Evolutionary conservation across 2,329 filamentous ascomycete species (phyloP).

Genomic region (Fusarium floridanum): DNA sequence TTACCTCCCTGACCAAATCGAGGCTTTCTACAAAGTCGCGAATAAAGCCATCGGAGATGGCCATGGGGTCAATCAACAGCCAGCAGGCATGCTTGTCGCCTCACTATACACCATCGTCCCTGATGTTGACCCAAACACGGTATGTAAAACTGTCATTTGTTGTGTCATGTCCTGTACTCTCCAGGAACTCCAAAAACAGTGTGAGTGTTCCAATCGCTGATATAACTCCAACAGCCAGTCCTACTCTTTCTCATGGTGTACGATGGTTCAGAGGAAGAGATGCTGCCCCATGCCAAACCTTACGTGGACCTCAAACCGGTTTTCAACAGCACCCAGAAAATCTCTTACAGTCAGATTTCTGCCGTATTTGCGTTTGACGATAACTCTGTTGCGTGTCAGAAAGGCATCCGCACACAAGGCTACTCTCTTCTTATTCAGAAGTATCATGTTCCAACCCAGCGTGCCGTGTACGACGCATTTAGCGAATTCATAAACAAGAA

Average conservation of each 20-base stretch:
- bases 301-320: neutral
- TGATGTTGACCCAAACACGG: neutral
- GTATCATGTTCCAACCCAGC: neutral
- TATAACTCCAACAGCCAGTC: neutral
- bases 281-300: neutral
- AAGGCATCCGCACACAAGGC: neutral
- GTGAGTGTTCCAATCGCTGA: neutral
- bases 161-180: too few species aligned
- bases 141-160: neutral
- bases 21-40: neutral
- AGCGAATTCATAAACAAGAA: constrained; percentile 46
- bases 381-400: neutral
- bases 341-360: neutral
- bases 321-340: neutral
- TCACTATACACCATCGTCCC: neutral
- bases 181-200: neutral
- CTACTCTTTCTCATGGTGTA: constrained; percentile 1
- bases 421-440: neutral
- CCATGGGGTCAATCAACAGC: neutral
- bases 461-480: constrained; percentile 29
- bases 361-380: neutral
- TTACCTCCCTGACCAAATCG: neutral
- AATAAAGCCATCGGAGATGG: neutral
- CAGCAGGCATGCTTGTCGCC: neutral
- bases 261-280: neutral